Conservation (phyloP, 2,329 filamentous ascomycete genomes). For the Diaporthe ampelina region DNA sequence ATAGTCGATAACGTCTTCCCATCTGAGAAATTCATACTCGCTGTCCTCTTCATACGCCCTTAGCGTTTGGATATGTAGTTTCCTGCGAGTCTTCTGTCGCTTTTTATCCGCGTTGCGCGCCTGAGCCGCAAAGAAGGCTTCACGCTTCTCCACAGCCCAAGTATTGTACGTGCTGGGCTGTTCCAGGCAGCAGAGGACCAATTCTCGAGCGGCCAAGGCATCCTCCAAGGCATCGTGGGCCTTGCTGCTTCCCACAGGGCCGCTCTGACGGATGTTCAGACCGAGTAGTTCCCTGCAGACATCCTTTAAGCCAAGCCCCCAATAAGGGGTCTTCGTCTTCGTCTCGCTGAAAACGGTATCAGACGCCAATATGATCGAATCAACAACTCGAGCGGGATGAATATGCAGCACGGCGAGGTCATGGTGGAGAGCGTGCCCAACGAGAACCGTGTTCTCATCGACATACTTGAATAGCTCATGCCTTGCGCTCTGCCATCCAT, state of each 20-base stretch:
- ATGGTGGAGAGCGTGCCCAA: slow-evolving; percentile 2
- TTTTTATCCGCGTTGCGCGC: not conserved
- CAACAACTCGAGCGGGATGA: not conserved
- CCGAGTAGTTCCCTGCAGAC: not conserved
- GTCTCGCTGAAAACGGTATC: not conserved
- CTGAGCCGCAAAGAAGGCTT: not conserved
- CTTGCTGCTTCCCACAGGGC: not conserved
- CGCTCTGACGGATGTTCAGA: not conserved
- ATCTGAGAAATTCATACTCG: not conserved
- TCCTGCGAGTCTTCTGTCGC: not conserved
- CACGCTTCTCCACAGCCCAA: not conserved
- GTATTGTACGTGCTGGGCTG: not conserved
- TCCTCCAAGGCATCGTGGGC: slow-evolving; percentile 22
- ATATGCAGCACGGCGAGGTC: slow-evolving; percentile 1
- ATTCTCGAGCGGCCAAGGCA: slow-evolving; percentile 5
- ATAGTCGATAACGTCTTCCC: slow-evolving; percentile 20
- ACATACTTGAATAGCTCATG: not conserved
- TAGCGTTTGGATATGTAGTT: not conserved
- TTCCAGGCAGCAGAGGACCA: slow-evolving; percentile 10
- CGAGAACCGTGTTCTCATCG: slow-evolving; percentile 12
- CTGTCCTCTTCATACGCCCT: not conserved
- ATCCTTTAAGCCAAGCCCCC: slow-evolving; percentile 6
- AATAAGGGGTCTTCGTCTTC: not conserved
- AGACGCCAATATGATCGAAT: slow-evolving; percentile 4
- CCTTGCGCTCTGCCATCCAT: slow-evolving; percentile 5